Conservation (phyloP, 2,329 filamentous ascomycete genomes). For the Cryphonectria radicalis region DNA sequence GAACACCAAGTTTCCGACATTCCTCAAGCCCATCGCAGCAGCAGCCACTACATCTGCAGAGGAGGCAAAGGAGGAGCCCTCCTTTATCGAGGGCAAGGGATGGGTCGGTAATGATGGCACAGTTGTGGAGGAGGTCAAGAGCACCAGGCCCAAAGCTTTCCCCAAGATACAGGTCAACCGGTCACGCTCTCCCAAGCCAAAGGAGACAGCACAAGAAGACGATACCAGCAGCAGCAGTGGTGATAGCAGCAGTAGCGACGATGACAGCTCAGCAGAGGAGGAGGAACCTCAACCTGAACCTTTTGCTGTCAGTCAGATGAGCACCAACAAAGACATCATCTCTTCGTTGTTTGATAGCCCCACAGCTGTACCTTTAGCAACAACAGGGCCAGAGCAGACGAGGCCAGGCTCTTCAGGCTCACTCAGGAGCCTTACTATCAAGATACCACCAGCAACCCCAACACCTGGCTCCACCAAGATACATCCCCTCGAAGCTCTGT, state of each 20-base stretch:
- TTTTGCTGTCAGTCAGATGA: neutral
- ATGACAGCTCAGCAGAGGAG: slow-evolving; percentile 32
- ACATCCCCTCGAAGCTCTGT: slow-evolving; percentile 90
- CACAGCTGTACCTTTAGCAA: neutral
- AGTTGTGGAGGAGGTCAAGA: slow-evolving; percentile 66
- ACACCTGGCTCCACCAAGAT: slow-evolving; percentile 56
- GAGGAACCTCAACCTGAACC: slow-evolving; percentile 13
- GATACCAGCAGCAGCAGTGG: slow-evolving; percentile 32
- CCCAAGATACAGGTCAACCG: slow-evolving; percentile 33
- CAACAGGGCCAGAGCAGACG: slow-evolving; percentile 37
- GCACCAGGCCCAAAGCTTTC: slow-evolving; percentile 39
- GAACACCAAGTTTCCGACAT: slow-evolving; percentile 80
- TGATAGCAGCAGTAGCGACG: slow-evolving; percentile 29
- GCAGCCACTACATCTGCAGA: slow-evolving; percentile 43
- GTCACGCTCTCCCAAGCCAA: slow-evolving; percentile 12
- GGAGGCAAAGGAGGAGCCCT: slow-evolving; percentile 53
- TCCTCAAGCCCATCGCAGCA: slow-evolving; percentile 64
- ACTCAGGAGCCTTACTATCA: slow-evolving; percentile 56
- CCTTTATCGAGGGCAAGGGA: slow-evolving; percentile 79
- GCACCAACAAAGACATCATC: neutral
- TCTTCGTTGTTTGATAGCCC: neutral
- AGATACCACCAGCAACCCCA: slow-evolving; percentile 51
- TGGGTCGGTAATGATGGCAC: slow-evolving; percentile 84
- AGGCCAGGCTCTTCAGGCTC: slow-evolving; percentile 57
- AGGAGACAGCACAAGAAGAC: slow-evolving; percentile 31